Evolutionary conservation across 495 filamentous ascomycete species (phyloP).

Genomic region (Aspergillus heteromorphus): DNA sequence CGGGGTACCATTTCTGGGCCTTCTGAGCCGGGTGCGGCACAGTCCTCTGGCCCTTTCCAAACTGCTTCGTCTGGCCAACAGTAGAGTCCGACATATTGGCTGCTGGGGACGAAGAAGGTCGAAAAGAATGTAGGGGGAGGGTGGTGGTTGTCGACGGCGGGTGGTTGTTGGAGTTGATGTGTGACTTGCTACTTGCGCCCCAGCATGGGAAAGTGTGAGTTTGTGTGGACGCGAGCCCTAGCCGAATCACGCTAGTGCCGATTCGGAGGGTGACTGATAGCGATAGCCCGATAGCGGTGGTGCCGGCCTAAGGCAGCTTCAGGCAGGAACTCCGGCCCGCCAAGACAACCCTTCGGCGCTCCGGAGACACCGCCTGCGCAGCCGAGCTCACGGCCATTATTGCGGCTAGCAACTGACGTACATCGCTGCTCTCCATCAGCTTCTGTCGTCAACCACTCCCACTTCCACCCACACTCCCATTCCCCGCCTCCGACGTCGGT

Average conservation of each 20-base stretch:
- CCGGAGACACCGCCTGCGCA: conserved; percentile 18
- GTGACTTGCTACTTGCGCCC: conserved; percentile 26
- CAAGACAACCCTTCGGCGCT: conserved; percentile 3
- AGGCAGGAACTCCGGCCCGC: conserved; percentile 12
- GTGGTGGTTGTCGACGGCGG: conserved; percentile 42
- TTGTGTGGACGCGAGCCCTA: conserved; percentile 35
- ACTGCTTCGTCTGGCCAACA: conserved; percentile 76
- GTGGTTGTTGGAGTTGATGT: conserved; percentile 43
- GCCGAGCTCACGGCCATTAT: conserved; percentile 11
- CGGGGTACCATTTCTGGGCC: conserved; percentile 99
- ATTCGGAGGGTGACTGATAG: conserved; percentile 17
- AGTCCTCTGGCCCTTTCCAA: conserved; percentile 92
- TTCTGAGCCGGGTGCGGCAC: conserved; percentile 68
- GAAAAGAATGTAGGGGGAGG: conserved; percentile 30
- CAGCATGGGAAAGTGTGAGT: conserved; percentile 30
- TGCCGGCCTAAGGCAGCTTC: conserved; percentile 16
- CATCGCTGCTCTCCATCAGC: conserved; percentile 16
- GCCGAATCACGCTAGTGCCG: conserved; percentile 33
- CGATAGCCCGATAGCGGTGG: conserved; percentile 8
- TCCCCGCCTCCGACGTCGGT: not conserved
- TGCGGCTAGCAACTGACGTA: conserved; percentile 33
- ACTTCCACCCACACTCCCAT: conserved; percentile 2
- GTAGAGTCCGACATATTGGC: conserved; percentile 60
- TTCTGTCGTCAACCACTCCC: not conserved
- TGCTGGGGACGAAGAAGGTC: conserved; percentile 40